Conservation (phyloP, 202 grass and related monocot species). For the Schoenoplectus tabernaemontani region DNA sequence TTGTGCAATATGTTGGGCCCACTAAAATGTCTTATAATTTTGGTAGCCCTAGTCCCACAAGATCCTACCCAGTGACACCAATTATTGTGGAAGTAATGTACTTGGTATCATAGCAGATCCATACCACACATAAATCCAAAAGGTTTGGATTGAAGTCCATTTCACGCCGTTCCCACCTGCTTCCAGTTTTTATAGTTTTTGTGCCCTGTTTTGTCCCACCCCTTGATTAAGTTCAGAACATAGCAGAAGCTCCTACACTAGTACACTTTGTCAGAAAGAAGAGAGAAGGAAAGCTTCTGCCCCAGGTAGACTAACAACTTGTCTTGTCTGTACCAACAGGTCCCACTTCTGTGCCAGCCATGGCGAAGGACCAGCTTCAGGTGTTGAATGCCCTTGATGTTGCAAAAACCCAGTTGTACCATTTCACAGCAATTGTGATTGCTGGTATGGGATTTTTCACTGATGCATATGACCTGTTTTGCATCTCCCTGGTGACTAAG, state of each 20-base stretch:
- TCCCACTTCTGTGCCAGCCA: background rate
- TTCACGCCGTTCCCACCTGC: background rate
- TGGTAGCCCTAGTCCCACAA: no score
- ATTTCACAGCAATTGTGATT: constrained; percentile 56
- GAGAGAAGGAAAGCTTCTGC: background rate
- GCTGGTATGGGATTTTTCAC: constrained; percentile 57
- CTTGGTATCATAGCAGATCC: constrained; percentile 1
- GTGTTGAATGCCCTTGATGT: constrained; percentile 36
- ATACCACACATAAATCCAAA: background rate
- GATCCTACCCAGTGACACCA: background rate
- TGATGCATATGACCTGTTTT: constrained; percentile 48
- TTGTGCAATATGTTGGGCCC: background rate
- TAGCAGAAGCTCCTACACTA: background rate
- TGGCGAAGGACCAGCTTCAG: constrained; percentile 31
- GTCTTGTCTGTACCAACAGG: background rate
- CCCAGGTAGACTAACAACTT: background rate
- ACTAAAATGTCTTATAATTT: background rate
- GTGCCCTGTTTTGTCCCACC: background rate
- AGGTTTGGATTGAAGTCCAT: background rate
- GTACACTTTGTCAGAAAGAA: background rate
- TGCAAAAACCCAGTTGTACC: constrained; percentile 55
- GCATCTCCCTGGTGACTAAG: constrained; percentile 52
- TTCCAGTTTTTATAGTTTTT: background rate
- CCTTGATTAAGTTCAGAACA: background rate
- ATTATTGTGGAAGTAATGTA: background rate